Evolutionary conservation across 306 rosid species (phyloP), one percentile per base, ranked within the genome.

Genomic region (Heteromeles arbutifolia): DNA sequence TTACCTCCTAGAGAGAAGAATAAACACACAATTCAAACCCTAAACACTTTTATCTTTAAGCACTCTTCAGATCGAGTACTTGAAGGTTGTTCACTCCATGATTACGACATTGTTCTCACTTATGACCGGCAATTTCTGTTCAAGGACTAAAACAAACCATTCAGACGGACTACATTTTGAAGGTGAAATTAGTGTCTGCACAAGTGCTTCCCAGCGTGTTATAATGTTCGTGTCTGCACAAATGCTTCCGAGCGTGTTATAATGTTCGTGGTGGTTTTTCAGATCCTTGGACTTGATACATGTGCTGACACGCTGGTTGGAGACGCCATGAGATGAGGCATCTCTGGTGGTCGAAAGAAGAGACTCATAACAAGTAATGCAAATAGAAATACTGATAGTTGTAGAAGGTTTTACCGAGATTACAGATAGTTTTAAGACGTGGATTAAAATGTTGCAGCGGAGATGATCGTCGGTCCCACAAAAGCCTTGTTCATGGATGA

Each of bases 231-330:
- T 10, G 34, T 25, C 28, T 32, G 2, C 56, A 22, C 13, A 72
- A 15, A 31, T 8, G 22, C 21, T 54, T 34, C 22, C 37, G 21
- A 6, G 19, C 6, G 4, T 48, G 19, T 58, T 50, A n/a, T n/a
- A n/a, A n/a, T n/a, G 13, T 17, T 50, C 19, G 0, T 10, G 34
- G 17, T 73, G 56, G 19, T 41, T 70, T 53, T 59, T 37, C 71
- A 87, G 90, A 84, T 84, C 34, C 79, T 82, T 56, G 90, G 88
- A 52, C 84, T 87, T 59, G 85, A 84, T 64, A 79, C 77, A 15
- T 87, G 88, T 67, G 74, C 86, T 19, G 86, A 87, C 34, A 87
- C 83, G 18, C 22, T 68, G 5, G 78, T 82, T 62, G 88, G 90
- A 37, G 88, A 87, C 73, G 80, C 80, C 57, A 82, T 84, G 86